Evolutionary conservation across 2,329 filamentous ascomycete species (phyloP), one percentile per base, ranked within the genome.

Genomic region (Verticillium tricorpus): DNA sequence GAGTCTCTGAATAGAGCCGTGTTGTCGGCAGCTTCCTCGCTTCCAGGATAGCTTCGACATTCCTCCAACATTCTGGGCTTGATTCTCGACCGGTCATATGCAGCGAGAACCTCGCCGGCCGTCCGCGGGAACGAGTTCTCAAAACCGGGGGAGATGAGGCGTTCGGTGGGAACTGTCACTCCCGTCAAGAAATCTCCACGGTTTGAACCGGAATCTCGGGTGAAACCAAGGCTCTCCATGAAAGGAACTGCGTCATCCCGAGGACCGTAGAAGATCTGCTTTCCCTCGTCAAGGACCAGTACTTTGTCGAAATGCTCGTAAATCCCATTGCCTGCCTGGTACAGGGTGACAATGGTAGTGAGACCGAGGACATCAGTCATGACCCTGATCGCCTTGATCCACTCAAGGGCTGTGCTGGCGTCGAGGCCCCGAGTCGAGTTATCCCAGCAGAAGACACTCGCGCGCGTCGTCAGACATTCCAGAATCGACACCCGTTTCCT

Each of bases 241-340:
- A 90, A 91, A 62, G 84, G 77, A 61, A 80, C 83, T 3, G 89
- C 89, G 55, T 84, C 78, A n/a, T 77, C 75, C 3, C 82, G 80
- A 2, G 82, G 85, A 0, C 89, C 89, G 69, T 86, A 85, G 74
- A 85, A 91, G 60, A 90, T 83, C 74, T 88, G 85, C 5, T 84
- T 82, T 1, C 89, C 87, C 61, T 83, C 78, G 63, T 91, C 88
- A 57, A 93, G 89, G n/a, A 93, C 83, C 55, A 91, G 73, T 0
- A 92, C 89, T 73, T 92, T 92, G 72, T 92, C 90, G 76, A 91
- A 90, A 2, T 89, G 78, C 2, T 86, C 77, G 67, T 86, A 89
- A 32, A 90, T 84, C 2, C 80, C 83, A 61, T 90, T 86, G 5
- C 86, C 84, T 0, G 88, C 87, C 69, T 90, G 87, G 72, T 92